Evolutionary conservation across 306 rosid genomes (phyloP).

Genomic region (Sphenostylis stenocarpa): DNA sequence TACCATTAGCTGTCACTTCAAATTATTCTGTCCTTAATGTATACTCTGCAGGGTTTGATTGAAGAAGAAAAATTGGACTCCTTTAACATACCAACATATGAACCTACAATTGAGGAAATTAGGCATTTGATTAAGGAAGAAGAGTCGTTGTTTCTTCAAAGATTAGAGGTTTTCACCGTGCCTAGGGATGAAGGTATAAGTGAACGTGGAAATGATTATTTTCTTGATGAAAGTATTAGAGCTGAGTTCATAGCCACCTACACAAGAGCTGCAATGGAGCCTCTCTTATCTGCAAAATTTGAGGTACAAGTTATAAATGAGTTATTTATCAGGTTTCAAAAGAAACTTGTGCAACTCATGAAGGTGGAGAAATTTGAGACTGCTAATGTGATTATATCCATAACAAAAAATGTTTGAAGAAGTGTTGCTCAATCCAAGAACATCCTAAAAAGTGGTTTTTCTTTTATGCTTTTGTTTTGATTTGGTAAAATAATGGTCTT

Average conservation of each 20-base stretch:
- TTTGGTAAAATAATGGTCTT: neutral
- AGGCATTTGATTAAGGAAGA: constrained; percentile 1
- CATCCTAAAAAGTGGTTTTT: neutral
- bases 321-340: neutral
- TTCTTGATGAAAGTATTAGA: constrained; percentile 11
- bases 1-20: neutral
- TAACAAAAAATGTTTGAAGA: neutral
- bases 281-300: neutral
- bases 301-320: neutral
- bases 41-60: constrained; percentile 1
- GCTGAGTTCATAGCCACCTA: constrained; percentile 1
- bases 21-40: neutral
- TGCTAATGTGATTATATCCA: neutral
- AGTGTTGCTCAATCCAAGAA: neutral
- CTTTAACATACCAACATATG: constrained; percentile 15
- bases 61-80: constrained; percentile 25
- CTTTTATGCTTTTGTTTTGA: neutral
- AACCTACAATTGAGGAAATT: constrained; percentile 9
- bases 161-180: neutral
- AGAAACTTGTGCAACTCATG: constrained; percentile 1
- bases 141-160: constrained; percentile 15
- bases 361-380: neutral
- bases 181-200: constrained; percentile 27
- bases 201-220: neutral
- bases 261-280: neutral